phyloP scores from a whole-genome alignment of 768 basidiomycete genomes.

The Porpolomopsis calyptriformis region DNA sequence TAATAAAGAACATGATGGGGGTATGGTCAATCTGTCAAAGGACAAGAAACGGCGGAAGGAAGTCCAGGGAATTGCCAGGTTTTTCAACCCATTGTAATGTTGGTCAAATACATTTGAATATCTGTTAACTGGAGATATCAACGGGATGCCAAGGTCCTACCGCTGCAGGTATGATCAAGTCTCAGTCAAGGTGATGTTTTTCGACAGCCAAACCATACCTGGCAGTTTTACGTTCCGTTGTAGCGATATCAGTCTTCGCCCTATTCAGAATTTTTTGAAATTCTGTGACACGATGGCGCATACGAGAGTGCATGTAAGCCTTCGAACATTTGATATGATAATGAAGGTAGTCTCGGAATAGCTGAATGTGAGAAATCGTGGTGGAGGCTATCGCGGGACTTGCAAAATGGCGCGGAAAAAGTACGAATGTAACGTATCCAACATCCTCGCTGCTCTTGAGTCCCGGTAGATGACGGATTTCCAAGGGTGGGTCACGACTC shows the following conservation, averaged over 20 bases:
- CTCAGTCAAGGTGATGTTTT: not conserved
- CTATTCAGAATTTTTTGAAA: constrained; percentile 95
- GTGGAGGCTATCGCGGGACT: constrained; percentile 54
- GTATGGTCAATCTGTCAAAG: constrained; percentile 15
- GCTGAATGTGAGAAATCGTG: constrained; percentile 90
- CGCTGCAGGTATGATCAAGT: not conserved
- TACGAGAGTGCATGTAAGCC: constrained; percentile 97
- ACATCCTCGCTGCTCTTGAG: constrained; percentile 77
- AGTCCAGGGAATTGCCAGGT: constrained; percentile 36
- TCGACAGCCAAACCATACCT: constrained; percentile 40
- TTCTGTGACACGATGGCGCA: constrained; percentile 87
- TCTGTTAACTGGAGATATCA: too few species aligned
- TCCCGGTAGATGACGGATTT: constrained; percentile 80
- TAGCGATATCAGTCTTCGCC: constrained; percentile 84
- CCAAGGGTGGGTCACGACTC: constrained; percentile 91
- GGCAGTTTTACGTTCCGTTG: constrained; percentile 81
- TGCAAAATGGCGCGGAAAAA: constrained; percentile 92
- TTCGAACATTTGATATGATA: constrained; percentile 99
- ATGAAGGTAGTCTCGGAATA: constrained; percentile 98
- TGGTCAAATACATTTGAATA: too few species aligned
- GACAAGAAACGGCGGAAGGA: constrained; percentile 19
- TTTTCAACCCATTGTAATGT: too few species aligned
- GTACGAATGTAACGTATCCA: constrained; percentile 95
- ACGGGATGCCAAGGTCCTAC: constrained; percentile 1
- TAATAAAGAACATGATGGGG: constrained; percentile 12